phyloP scores from a whole-genome alignment of 352 stramenopile genomes.

The Globisporangium canariense region DNA sequence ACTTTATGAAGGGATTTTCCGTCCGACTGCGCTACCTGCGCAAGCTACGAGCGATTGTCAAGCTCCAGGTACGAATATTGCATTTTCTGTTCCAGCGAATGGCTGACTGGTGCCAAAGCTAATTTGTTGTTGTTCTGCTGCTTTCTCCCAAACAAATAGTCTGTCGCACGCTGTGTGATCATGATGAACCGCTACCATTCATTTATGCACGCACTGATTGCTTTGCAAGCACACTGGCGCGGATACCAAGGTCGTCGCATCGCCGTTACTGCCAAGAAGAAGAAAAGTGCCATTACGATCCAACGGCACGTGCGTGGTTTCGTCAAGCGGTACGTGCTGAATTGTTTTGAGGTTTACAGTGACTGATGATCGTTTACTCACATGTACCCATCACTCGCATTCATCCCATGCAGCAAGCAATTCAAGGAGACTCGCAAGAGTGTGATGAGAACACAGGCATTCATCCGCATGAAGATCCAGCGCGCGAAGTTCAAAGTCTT shows the following conservation, averaged over 20 bases:
- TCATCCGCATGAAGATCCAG: conserved; percentile 61
- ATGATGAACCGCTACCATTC: conserved; percentile 72
- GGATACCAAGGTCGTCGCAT: conserved; percentile 61
- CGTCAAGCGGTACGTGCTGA: conserved; percentile 39
- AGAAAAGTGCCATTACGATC: conserved; percentile 62
- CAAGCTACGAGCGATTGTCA: conserved; percentile 68
- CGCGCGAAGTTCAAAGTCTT: conserved; percentile 49
- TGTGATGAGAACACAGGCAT: conserved; percentile 57
- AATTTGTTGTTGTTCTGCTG: conserved; percentile 7
- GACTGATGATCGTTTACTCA: not conserved
- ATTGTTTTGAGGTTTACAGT: not conserved
- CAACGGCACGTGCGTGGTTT: conserved; percentile 65
- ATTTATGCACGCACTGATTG: conserved; percentile 49
- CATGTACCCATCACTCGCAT: not conserved
- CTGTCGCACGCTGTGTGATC: conserved; percentile 75
- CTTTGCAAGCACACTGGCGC: conserved; percentile 76
- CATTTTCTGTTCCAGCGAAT: not conserved
- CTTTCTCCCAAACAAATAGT: conserved; percentile 31
- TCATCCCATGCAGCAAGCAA: conserved; percentile 33
- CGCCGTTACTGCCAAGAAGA: conserved; percentile 42
- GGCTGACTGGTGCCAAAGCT: not conserved
- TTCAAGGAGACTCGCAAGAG: conserved; percentile 50
- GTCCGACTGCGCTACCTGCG: conserved; percentile 59
- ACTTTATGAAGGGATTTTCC: conserved; percentile 70
- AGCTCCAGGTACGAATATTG: conserved; percentile 49